Evolutionary conservation across 148 eudicot genomes (phyloP).

Genomic region (Rhododendron ferrugineum): DNA sequence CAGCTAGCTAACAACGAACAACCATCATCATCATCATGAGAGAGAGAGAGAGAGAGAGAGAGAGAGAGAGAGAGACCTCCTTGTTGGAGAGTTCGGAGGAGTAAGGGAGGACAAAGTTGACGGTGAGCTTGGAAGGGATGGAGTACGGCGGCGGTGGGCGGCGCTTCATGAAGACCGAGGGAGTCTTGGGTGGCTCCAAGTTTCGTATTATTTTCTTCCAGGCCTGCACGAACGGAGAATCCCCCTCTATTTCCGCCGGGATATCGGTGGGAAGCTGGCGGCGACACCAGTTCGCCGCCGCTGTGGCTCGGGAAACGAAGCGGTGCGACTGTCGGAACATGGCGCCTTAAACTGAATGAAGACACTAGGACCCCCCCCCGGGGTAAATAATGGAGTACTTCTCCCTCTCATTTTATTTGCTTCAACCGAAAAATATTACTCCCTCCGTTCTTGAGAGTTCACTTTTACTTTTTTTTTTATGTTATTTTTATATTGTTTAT

Average conservation of each 20-base stretch:
- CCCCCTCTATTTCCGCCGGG: conserved; percentile 15
- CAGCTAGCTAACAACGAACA: not conserved
- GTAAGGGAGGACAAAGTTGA: conserved; percentile 48
- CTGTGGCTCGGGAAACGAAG: conserved; percentile 14
- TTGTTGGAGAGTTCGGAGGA: conserved; percentile 28
- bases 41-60: conserved; percentile 1
- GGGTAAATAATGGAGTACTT: too few species aligned
- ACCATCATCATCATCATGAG: too few species aligned
- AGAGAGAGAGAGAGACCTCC: conserved; percentile 27
- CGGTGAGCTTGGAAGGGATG: conserved; percentile 52
- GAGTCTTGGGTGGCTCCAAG: conserved; percentile 52
- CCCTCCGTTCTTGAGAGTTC: too few species aligned
- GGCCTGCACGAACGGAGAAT: conserved; percentile 31
- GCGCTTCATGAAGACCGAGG: conserved; percentile 34
- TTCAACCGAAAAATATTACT: too few species aligned
- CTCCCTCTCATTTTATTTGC: too few species aligned
- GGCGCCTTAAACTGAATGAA: not conserved
- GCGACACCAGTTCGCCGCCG: conserved; percentile 22
- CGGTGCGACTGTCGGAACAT: conserved; percentile 38
- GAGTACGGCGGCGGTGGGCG: conserved; percentile 34
- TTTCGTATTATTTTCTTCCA: conserved; percentile 52
- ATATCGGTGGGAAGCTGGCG: conserved; percentile 30
- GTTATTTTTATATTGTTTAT: too few species aligned
- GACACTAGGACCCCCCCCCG: not conserved
- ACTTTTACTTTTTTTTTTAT: too few species aligned